Percentiles rank a stretch among this genome's conserved stretches.
phyloP scores from a whole-genome alignment of 306 rosid genomes.

The Gastrolobium villosum region DNA sequence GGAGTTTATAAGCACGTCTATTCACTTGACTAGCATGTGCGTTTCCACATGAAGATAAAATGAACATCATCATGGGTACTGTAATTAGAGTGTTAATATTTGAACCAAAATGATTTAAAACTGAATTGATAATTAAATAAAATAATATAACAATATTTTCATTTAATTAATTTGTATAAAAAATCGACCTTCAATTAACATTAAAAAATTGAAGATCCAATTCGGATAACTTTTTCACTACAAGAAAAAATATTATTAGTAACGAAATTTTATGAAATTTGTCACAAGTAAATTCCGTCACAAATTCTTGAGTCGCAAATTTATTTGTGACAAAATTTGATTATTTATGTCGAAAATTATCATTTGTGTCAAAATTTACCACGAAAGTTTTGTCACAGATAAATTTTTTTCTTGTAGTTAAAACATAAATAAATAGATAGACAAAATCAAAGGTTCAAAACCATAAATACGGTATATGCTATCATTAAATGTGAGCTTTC shows the following conservation, averaged over 20 bases:
- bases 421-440: background rate
- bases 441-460: background rate
- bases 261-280: no score
- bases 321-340: no score
- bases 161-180: background rate
- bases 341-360: no score
- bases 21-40: background rate
- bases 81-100: background rate
- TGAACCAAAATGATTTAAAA: background rate
- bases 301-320: no score
- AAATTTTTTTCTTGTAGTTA: no score
- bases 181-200: background rate
- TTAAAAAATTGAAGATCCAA: background rate
- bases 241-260: no score
- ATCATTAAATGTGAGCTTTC: constrained; percentile 34
- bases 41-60: background rate
- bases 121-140: background rate
- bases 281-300: no score
- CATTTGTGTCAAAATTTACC: no score
- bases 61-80: background rate
- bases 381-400: no score
- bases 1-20: background rate
- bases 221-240: background rate
- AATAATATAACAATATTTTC: background rate
- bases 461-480: constrained; percentile 19